A percentile compares a stretch with the other conserved stretches of the same genome.
These are phyloP conservation scores for Sechiopsis laciniata DNA, from an alignment of 306 rosid genomes.

Conservation along the genomic window DNA sequence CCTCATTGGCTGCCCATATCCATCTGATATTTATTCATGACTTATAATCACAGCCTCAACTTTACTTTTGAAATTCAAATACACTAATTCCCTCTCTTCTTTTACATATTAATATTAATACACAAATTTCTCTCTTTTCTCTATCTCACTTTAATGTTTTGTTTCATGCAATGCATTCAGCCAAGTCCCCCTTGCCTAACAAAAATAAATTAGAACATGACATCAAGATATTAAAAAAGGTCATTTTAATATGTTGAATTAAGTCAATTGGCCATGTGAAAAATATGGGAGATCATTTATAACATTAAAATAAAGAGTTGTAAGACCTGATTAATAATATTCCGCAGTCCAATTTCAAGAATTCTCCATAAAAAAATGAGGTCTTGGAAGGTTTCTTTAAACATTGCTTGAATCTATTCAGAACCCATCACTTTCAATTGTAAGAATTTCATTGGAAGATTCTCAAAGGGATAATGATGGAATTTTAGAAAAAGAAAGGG, in stretches of 20 bases:
- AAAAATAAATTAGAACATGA: neutral
- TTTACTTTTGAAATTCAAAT: neutral
- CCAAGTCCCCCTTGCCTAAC: conserved; percentile 15
- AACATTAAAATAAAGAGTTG: too few species aligned
- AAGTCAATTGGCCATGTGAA: conserved; percentile 1
- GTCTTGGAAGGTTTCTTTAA: neutral
- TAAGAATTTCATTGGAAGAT: neutral
- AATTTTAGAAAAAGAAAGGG: too few species aligned
- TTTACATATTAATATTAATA: too few species aligned
- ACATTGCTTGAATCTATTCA: conserved; percentile 16
- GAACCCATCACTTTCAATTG: conserved; percentile 9
- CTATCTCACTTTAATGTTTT: too few species aligned
- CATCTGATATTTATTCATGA: neutral
- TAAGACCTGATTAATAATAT: neutral
- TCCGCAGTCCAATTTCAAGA: too few species aligned
- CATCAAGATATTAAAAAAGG: too few species aligned
- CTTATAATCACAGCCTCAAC: conserved; percentile 2
- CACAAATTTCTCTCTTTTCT: neutral
- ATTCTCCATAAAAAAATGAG: neutral
- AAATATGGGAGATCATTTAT: neutral
- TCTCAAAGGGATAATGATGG: conserved; percentile 12
- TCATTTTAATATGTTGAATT: neutral
- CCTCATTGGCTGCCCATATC: conserved; percentile 13
- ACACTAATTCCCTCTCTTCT: neutral
- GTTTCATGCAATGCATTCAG: conserved; percentile 2